Evolutionary conservation across 257 asterid genomes (phyloP).

Genomic region (Gynochthodes officinalis): DNA sequence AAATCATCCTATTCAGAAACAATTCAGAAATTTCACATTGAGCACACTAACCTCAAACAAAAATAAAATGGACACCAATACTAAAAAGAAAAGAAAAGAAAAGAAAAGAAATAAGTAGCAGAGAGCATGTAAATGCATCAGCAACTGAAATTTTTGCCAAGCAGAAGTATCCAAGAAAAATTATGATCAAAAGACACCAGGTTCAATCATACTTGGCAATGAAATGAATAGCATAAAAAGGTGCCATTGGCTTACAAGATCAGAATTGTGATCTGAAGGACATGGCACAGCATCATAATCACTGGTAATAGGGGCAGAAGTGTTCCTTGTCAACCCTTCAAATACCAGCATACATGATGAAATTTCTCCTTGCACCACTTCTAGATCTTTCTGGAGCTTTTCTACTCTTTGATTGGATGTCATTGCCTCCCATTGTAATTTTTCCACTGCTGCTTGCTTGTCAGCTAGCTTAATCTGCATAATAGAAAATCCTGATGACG

Average conservation of each 20-base stretch:
- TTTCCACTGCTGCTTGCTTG: constrained; percentile 95
- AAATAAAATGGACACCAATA: not conserved
- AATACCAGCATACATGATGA: constrained; percentile 58
- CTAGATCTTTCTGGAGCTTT: constrained; percentile 71
- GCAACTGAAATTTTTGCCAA: not conserved
- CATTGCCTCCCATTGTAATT: constrained; percentile 82
- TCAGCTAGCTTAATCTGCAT: constrained; percentile 86
- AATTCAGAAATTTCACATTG: not conserved
- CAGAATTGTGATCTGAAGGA: constrained; percentile 37
- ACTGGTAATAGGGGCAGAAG: constrained; percentile 26
- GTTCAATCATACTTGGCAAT: not conserved
- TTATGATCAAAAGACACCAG: not conserved
- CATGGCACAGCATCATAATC: constrained; percentile 47
- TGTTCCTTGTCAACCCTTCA: constrained; percentile 57
- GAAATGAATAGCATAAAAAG: not conserved
- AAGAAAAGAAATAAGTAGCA: too few relatives aligned
- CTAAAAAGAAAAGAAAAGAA: not conserved
- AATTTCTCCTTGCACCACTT: constrained; percentile 56
- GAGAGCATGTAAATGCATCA: not conserved
- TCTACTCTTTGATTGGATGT: constrained; percentile 68
- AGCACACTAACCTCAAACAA: not conserved
- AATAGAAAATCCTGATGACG: not conserved
- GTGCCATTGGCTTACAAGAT: constrained; percentile 47
- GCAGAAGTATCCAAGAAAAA: not conserved
- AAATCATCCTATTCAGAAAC: constrained; percentile 46